phyloP scores from a whole-genome alignment of 139 green algal species.

The Mychonastes homosphaera region DNA sequence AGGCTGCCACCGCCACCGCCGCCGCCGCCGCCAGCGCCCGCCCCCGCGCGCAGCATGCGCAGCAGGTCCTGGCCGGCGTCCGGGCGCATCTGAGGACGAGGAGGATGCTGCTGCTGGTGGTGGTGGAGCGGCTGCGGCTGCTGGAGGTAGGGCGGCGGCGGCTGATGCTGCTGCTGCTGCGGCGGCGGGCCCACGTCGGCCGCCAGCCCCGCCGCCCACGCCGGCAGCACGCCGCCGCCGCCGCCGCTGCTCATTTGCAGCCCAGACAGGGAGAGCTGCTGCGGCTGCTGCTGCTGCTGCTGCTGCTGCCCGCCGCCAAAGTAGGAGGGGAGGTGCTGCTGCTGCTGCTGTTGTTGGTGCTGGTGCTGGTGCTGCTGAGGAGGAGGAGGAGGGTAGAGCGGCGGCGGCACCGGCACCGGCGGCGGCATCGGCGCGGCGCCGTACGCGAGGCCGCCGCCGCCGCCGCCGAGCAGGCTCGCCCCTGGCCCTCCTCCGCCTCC shows the following conservation, averaged over 20 bases:
- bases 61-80: conserved; percentile 11
- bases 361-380: background rate
- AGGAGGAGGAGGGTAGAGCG: no score
- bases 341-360: background rate
- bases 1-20: no score
- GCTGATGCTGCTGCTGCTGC: background rate
- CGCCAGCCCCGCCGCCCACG: background rate
- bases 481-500: background rate
- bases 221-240: background rate
- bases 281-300: background rate
- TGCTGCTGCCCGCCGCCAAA: background rate
- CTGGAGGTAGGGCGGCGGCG: background rate
- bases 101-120: conserved; percentile 9
- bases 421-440: background rate
- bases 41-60: conserved; percentile 11
- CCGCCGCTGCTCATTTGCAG: background rate
- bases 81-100: background rate
- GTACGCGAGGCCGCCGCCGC: background rate
- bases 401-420: background rate
- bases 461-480: background rate
- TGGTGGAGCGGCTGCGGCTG: background rate
- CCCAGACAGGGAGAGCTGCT: no score
- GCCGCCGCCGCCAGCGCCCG: no score
- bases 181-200: background rate
- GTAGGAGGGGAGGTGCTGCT: background rate